phyloP scores from a whole-genome alignment of 2,329 filamentous ascomycete species.

The Madurella mycetomatis region DNA sequence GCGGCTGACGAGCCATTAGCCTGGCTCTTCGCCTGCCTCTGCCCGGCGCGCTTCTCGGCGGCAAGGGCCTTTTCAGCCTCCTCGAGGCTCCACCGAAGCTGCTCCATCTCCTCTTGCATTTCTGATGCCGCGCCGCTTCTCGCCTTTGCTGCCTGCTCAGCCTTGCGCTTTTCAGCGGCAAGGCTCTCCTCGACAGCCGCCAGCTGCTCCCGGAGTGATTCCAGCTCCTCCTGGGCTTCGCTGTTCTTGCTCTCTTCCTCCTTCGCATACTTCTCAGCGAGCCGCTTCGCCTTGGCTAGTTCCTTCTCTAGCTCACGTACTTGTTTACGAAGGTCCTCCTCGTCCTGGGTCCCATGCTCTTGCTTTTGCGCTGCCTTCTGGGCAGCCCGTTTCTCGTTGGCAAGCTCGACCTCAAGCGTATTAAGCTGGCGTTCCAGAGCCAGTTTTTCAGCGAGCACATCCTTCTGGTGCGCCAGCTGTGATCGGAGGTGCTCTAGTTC shows the following conservation, averaged over 20 bases:
- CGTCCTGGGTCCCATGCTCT: constrained; percentile 31
- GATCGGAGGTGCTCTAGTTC: constrained; percentile 54
- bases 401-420: constrained; percentile 73
- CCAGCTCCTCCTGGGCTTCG: constrained; percentile 29
- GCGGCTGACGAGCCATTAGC: constrained; percentile 1
- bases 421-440: constrained; percentile 73
- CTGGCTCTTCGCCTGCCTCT: constrained; percentile 18
- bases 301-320: constrained; percentile 40
- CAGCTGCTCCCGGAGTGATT: constrained; percentile 25
- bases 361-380: constrained; percentile 48
- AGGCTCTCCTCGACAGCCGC: constrained; percentile 22
- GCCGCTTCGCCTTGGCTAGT: constrained; percentile 29
- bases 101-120: constrained; percentile 29
- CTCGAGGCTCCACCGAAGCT: constrained; percentile 19
- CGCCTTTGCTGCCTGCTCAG: constrained; percentile 36
- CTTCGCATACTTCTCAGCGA: constrained; percentile 21
- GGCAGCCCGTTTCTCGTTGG: constrained; percentile 70
- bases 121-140: constrained; percentile 32
- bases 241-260: constrained; percentile 24
- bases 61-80: constrained; percentile 28
- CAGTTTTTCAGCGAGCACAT: constrained; percentile 71
- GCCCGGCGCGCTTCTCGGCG: constrained; percentile 21
- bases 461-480: constrained; percentile 57
- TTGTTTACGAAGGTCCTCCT: constrained; percentile 29
- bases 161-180: constrained; percentile 26